A percentile compares a stretch with the other conserved stretches of the same genome.
Evolutionary conservation across 768 basidiomycete species (phyloP).

Genomic region (Lactifluus pinguis): DNA sequence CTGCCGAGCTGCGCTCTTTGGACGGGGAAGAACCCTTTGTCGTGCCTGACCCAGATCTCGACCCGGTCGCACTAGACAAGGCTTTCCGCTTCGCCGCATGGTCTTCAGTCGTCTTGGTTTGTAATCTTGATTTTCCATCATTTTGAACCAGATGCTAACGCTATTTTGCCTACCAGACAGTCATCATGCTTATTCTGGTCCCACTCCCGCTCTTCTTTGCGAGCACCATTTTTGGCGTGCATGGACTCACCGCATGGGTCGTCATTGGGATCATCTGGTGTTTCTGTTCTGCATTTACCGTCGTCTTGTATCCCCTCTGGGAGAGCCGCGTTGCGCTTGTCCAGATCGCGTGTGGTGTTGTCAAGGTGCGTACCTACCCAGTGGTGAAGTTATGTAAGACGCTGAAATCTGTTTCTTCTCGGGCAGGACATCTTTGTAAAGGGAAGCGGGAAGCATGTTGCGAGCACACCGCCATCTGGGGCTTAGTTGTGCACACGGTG

Average conservation of each 20-base stretch:
- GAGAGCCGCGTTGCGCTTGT: slow-evolving; percentile 65
- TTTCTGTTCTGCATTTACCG: slow-evolving; percentile 63
- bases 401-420: neutral
- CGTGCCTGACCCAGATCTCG: slow-evolving; percentile 44
- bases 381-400: neutral
- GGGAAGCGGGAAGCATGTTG: slow-evolving; percentile 34
- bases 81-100: slow-evolving; percentile 78
- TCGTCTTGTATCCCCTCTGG: slow-evolving; percentile 80
- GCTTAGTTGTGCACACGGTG: neutral
- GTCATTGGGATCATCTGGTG: slow-evolving; percentile 76
- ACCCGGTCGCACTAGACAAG: slow-evolving; percentile 53
- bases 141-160: neutral
- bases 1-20: slow-evolving; percentile 19
- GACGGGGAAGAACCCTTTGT: slow-evolving; percentile 29
- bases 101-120: slow-evolving; percentile 58
- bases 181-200: slow-evolving; percentile 62
- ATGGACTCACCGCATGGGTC: slow-evolving; percentile 73
- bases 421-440: slow-evolving; percentile 34
- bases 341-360: slow-evolving; percentile 50
- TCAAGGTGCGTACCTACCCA: slow-evolving; percentile 40
- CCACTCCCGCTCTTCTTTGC: slow-evolving; percentile 86
- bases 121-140: slow-evolving; percentile 18
- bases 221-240: slow-evolving; percentile 53
- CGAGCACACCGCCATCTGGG: slow-evolving; percentile 7
- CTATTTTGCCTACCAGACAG: slow-evolving; percentile 30